Evolutionary conservation across 2,329 filamentous ascomycete species (phyloP).

Genomic region (Parastagonospora nodorum): DNA sequence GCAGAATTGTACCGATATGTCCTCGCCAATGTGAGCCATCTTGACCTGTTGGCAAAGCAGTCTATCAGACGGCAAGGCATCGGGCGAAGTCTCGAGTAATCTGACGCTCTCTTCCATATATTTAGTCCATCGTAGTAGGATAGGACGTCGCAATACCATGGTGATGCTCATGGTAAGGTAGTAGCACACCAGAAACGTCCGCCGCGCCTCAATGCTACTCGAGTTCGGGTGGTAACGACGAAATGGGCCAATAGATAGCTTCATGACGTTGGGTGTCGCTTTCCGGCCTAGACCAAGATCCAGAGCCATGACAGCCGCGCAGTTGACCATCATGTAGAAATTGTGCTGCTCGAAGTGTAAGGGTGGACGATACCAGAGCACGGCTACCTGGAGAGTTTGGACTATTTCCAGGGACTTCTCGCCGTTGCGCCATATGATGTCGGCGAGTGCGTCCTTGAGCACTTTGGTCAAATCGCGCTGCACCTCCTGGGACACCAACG

Average conservation of each 20-base stretch:
- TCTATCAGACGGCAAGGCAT: constrained; percentile 62
- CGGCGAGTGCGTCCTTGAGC: constrained; percentile 73
- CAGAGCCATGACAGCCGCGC: constrained; percentile 79
- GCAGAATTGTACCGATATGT: constrained; percentile 61
- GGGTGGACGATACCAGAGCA: constrained; percentile 86
- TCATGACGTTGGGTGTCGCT: constrained; percentile 50
- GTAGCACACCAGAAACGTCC: constrained; percentile 66
- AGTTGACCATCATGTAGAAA: constrained; percentile 85
- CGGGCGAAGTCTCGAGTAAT: constrained; percentile 60
- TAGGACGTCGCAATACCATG: constrained; percentile 63
- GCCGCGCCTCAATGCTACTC: constrained; percentile 61
- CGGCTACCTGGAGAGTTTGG: constrained; percentile 74
- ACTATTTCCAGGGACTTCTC: constrained; percentile 84
- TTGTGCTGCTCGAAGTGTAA: constrained; percentile 85
- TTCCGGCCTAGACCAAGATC: constrained; percentile 77
- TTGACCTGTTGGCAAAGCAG: constrained; percentile 63
- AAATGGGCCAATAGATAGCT: constrained; percentile 41
- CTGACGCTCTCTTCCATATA: constrained; percentile 68
- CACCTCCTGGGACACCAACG: constrained; percentile 54
- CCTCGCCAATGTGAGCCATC: constrained; percentile 63
- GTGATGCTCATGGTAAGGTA: constrained; percentile 63
- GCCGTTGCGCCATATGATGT: constrained; percentile 74
- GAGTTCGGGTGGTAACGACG: constrained; percentile 49
- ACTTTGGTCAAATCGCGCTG: constrained; percentile 70
- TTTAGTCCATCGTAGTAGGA: constrained; percentile 64